Percentiles rank a stretch among this genome's conserved stretches.
Evolutionary conservation across 495 filamentous ascomycete species (phyloP).

Genomic region (Aspergillus incahuasiensis): DNA sequence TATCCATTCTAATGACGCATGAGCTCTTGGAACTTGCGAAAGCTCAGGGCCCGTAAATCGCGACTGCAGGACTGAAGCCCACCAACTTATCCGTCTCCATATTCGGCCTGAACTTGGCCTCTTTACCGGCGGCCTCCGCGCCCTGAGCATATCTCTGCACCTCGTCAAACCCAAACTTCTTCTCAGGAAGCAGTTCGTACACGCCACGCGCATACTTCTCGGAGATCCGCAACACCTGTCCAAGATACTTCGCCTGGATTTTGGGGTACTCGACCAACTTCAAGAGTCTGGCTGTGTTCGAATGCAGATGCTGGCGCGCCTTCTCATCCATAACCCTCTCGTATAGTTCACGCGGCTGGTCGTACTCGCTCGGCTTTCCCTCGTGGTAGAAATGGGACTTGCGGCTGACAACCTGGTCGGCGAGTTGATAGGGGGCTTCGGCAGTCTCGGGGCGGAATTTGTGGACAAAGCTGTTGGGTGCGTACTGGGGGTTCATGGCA

Average conservation of each 20-base stretch:
- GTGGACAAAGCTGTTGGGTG: slow-evolving; percentile 50
- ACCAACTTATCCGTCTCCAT: slow-evolving; percentile 13
- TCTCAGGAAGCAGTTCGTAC: slow-evolving; percentile 39
- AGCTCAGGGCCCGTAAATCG: neutral
- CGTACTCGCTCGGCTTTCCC: slow-evolving; percentile 49
- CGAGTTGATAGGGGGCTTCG: slow-evolving; percentile 48
- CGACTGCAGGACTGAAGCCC: neutral
- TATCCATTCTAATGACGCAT: no score
- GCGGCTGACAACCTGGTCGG: slow-evolving; percentile 45
- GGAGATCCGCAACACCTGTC: slow-evolving; percentile 49
- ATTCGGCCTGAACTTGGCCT: slow-evolving; percentile 40
- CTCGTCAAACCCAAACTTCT: slow-evolving; percentile 35
- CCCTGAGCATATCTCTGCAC: slow-evolving; percentile 36
- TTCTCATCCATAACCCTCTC: slow-evolving; percentile 40
- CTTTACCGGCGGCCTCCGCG: slow-evolving; percentile 39
- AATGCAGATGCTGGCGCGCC: slow-evolving; percentile 38
- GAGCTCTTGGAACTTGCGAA: neutral
- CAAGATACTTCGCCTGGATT: slow-evolving; percentile 48
- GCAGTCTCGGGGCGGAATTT: slow-evolving; percentile 53
- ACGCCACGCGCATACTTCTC: slow-evolving; percentile 44
- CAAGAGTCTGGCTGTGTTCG: slow-evolving; percentile 43
- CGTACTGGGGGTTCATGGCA: slow-evolving; percentile 47
- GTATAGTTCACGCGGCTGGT: slow-evolving; percentile 49
- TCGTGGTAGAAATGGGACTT: slow-evolving; percentile 54
- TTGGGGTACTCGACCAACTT: slow-evolving; percentile 10